Percentiles rank a stretch among this genome's conserved stretches.
These are phyloP conservation scores for Diaporthe caulivora DNA, from an alignment of 2,329 filamentous ascomycete species.

Conservation along the genomic window DNA sequence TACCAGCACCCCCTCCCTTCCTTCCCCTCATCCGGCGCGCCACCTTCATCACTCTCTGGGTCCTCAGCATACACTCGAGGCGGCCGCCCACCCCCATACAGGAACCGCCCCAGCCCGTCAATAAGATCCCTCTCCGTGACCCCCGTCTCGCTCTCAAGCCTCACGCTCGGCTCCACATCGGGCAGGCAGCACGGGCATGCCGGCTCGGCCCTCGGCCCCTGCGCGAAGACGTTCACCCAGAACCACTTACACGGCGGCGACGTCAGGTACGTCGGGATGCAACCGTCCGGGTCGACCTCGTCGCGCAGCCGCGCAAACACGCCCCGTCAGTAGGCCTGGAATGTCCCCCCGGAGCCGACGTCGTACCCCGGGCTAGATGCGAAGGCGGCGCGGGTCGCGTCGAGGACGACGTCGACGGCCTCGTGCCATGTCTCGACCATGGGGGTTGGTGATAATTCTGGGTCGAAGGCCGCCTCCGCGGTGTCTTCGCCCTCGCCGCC, in stretches of 20 bases:
- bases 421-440: background rate
- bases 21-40: background rate
- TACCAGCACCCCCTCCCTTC: background rate
- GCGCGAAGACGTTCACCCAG: background rate
- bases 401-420: background rate
- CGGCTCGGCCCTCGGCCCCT: background rate
- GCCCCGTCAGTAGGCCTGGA: constrained; percentile 15
- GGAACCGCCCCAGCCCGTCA: background rate
- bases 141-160: background rate
- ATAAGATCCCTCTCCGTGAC: constrained; percentile 20
- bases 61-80: background rate
- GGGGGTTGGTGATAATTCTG: background rate
- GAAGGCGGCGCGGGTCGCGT: background rate
- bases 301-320: background rate
- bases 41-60: background rate
- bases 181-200: constrained; percentile 26
- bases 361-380: constrained; percentile 1
- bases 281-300: background rate
- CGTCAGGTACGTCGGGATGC: constrained; percentile 1
- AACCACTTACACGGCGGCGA: background rate
- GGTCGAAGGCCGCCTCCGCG: background rate
- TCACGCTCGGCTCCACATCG: background rate
- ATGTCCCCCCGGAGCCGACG: background rate
- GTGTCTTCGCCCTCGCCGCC: background rate
- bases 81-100: background rate